Evolutionary conservation across 495 filamentous ascomycete species (phyloP).

Genomic region (Annulohypoxylon maeteangense): DNA sequence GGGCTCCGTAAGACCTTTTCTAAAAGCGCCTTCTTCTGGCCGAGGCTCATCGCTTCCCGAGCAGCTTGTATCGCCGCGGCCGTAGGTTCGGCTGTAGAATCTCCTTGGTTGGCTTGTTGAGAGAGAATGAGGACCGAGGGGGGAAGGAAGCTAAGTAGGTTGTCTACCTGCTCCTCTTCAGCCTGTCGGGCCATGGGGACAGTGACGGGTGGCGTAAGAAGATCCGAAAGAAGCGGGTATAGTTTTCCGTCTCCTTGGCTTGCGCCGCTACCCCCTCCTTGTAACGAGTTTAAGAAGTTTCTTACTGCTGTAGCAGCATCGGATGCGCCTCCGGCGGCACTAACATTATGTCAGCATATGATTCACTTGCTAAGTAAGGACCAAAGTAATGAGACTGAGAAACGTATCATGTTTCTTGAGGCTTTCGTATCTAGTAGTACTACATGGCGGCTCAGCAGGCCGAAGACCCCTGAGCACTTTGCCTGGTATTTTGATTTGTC

Average conservation of each 20-base stretch:
- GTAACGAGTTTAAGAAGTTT: constrained; percentile 87
- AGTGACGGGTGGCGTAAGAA: constrained; percentile 79
- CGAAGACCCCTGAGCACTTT: constrained; percentile 2
- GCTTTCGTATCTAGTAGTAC: constrained; percentile 47
- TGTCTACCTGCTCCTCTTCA: constrained; percentile 71
- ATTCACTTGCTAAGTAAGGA: not conserved
- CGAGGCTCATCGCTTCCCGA: constrained; percentile 74
- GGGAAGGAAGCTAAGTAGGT: constrained; percentile 80
- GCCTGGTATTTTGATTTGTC: constrained; percentile 24
- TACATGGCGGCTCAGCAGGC: constrained; percentile 39
- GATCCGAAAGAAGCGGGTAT: constrained; percentile 87
- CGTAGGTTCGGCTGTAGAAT: constrained; percentile 66
- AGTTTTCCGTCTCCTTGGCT: constrained; percentile 63
- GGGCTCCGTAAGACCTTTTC: constrained; percentile 87
- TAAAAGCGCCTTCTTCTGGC: constrained; percentile 84
- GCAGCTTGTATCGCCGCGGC: constrained; percentile 74
- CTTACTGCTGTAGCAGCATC: constrained; percentile 78
- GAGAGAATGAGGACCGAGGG: constrained; percentile 72
- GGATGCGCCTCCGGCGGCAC: constrained; percentile 53
- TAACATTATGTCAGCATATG: constrained; percentile 51
- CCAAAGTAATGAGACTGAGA: constrained; percentile 25
- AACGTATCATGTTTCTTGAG: constrained; percentile 38
- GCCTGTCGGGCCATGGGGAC: constrained; percentile 78
- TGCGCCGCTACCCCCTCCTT: constrained; percentile 59
- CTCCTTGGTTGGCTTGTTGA: constrained; percentile 67